Conservation (phyloP, 805 yeast species). For the Candida ponderosae region DNA sequence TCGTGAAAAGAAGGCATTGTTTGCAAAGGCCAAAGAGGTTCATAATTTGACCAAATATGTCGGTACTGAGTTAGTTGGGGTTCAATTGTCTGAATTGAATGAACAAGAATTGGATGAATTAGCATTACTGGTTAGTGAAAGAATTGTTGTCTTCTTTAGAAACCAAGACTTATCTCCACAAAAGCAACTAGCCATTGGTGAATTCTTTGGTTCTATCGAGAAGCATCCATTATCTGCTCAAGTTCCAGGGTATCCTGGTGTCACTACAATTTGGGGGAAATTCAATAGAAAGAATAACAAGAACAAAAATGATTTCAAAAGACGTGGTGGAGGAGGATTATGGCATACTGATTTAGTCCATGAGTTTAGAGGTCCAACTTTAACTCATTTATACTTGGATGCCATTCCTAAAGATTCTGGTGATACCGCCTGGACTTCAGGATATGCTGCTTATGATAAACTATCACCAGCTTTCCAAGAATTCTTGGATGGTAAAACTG, state of each 20-base stretch:
- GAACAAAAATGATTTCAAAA: too few relatives aligned
- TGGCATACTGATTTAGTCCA: slow-evolving; percentile 52
- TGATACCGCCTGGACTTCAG: slow-evolving; percentile 49
- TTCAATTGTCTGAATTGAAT: slow-evolving; percentile 33
- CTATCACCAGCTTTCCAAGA: slow-evolving; percentile 41
- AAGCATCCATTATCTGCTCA: slow-evolving; percentile 28
- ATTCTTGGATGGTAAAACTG: slow-evolving; percentile 46
- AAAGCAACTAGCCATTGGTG: slow-evolving; percentile 35
- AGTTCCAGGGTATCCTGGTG: slow-evolving; percentile 30
- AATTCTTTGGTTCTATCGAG: slow-evolving; percentile 38
- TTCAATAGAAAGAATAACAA: slow-evolving; percentile 22
- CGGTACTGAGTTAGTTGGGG: slow-evolving; percentile 46
- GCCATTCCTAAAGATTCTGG: slow-evolving; percentile 45
- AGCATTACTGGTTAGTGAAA: slow-evolving; percentile 38
- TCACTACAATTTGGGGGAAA: slow-evolving; percentile 27
- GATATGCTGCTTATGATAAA: slow-evolving; percentile 50
- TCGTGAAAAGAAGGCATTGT: slow-evolving; percentile 32
- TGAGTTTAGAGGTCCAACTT: slow-evolving; percentile 48
- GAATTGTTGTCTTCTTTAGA: slow-evolving; percentile 44
- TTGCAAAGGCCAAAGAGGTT: slow-evolving; percentile 34
- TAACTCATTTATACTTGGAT: slow-evolving; percentile 44
- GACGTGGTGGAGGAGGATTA: slow-evolving; percentile 11
- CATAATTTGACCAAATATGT: slow-evolving; percentile 34
- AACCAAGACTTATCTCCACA: slow-evolving; percentile 38
- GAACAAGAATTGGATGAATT: slow-evolving; percentile 39